These are phyloP conservation scores for Paramecium pentaurelia DNA, from an alignment of 73 alveolate species.

Conservation along the genomic window DNA sequence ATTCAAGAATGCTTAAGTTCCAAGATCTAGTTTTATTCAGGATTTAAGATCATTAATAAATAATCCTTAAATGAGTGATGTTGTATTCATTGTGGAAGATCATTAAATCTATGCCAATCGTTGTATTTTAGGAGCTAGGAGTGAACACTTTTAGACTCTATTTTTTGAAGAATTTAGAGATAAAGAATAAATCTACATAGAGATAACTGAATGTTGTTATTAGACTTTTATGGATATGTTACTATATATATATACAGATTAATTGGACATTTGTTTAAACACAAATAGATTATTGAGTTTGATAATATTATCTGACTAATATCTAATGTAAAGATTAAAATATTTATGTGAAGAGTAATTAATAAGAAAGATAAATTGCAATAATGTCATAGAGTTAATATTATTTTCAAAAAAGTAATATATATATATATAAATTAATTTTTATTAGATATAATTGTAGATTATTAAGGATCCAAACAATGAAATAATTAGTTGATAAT, in stretches of 20 bases:
- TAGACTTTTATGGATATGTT: constrained; percentile 46
- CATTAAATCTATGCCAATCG: constrained; percentile 47
- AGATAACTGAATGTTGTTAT: constrained; percentile 14
- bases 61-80: constrained; percentile 60
- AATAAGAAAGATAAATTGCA: neutral
- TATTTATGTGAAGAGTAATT: constrained; percentile 57
- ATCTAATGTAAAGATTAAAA: constrained; percentile 38
- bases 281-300: neutral
- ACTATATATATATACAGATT: constrained; percentile 29
- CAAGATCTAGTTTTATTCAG: constrained; percentile 27
- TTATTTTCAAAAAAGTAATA: constrained; percentile 36
- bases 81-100: constrained; percentile 50
- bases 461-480: neutral
- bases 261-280: neutral
- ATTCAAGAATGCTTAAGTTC: constrained; percentile 62
- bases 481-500: constrained; percentile 30
- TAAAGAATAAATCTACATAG: neutral
- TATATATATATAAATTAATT: neutral
- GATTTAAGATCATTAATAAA: constrained; percentile 29
- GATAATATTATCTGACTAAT: constrained; percentile 15
- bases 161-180: constrained; percentile 49
- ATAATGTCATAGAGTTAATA: constrained; percentile 48
- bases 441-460: neutral
- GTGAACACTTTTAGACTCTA: constrained; percentile 46
- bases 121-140: constrained; percentile 50